A percentile compares a stretch with the other conserved stretches of the same genome.
phyloP scores from a whole-genome alignment of 2,329 filamentous ascomycete species.

The Diaporthe citriasiana region DNA sequence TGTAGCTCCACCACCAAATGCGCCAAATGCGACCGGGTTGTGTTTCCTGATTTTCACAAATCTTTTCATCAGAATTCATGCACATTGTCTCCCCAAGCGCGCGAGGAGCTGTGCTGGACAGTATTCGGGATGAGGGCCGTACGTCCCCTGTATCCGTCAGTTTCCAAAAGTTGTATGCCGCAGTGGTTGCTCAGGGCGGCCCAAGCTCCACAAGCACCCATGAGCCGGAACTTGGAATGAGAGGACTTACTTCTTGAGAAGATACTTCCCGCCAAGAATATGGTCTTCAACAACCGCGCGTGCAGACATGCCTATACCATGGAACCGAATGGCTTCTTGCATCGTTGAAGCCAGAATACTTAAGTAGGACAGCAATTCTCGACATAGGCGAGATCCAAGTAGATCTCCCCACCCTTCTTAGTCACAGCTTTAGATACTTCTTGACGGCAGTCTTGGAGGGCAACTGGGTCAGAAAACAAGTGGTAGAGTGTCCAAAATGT shows the following conservation, averaged over 20 bases:
- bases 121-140: constrained; percentile 4
- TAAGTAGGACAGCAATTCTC: constrained; percentile 52
- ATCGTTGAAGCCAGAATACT: constrained; percentile 55
- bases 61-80: constrained; percentile 36
- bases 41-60: constrained; percentile 7
- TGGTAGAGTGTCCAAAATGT: constrained; percentile 56
- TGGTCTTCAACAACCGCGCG: constrained; percentile 33
- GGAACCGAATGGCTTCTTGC: constrained; percentile 56
- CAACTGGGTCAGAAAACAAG: constrained; percentile 51
- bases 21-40: constrained; percentile 34
- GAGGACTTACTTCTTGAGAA: constrained; percentile 41
- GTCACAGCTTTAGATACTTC: constrained; percentile 34
- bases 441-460: constrained; percentile 49
- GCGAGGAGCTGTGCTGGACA: constrained; percentile 4
- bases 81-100: constrained; percentile 40
- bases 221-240: too few species aligned
- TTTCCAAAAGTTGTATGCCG: not conserved
- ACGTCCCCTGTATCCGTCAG: constrained; percentile 1
- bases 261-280: constrained; percentile 34
- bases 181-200: not conserved
- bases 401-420: not conserved
- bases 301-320: constrained; percentile 50
- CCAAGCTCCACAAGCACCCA: too few species aligned
- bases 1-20: constrained; percentile 36
- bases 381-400: constrained; percentile 50